A percentile compares a stretch with the other conserved stretches of the same genome.
phyloP scores from a whole-genome alignment of 176 grass and related monocot species.

The Puccinellia tenuiflora region DNA sequence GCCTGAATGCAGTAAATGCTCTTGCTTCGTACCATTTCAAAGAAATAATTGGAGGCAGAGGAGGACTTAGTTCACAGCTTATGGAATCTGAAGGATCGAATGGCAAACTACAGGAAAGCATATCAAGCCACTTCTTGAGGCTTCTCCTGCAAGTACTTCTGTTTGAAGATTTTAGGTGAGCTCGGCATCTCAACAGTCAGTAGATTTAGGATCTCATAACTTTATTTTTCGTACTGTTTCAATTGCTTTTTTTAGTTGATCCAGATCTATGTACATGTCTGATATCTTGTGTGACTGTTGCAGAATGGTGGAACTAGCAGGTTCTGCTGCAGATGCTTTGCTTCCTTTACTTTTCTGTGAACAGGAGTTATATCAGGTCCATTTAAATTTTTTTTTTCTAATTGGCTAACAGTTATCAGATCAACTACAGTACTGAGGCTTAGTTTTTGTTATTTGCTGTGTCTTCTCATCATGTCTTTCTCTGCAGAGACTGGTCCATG shows the following conservation, averaged over 20 bases:
- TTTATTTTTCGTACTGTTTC: background rate
- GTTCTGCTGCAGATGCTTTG: conserved; percentile 87
- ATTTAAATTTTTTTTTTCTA: background rate
- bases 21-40: conserved; percentile 93
- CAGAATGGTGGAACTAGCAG: conserved; percentile 82
- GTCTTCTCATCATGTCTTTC: background rate
- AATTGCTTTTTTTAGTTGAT: background rate
- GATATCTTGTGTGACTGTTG: conserved; percentile 1
- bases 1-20: conserved; percentile 74
- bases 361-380: conserved; percentile 83
- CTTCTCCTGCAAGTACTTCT: conserved; percentile 76
- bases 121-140: conserved; percentile 77
- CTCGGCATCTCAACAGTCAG: background rate
- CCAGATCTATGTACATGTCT: conserved; percentile 5
- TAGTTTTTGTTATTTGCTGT: background rate
- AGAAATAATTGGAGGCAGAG: conserved; percentile 65
- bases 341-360: conserved; percentile 92
- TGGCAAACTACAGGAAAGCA: conserved; percentile 65
- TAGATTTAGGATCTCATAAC: background rate
- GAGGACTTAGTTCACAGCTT: conserved; percentile 50
- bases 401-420: background rate
- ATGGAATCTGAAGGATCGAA: conserved; percentile 60
- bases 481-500: conserved; percentile 73
- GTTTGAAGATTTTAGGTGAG: conserved; percentile 91
- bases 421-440: background rate